These are phyloP conservation scores for Cyberlindnera maclurae DNA, from an alignment of 805 yeast genomes.

Conservation along the genomic window DNA sequence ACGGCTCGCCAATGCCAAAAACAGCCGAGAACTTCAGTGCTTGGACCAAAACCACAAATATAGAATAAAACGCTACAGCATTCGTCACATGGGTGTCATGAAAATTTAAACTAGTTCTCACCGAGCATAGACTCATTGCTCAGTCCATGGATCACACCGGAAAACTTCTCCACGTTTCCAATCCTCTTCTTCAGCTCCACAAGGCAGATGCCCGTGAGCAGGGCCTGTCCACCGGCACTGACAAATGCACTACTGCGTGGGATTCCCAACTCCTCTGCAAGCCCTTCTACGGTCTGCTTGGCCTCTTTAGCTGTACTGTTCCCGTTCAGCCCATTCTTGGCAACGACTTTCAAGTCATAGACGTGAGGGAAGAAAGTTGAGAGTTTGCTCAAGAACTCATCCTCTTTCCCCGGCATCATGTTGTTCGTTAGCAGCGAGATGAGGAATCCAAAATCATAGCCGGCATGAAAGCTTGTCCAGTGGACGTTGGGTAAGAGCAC, in stretches of 20 bases:
- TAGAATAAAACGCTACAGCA: too few species aligned
- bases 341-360: slow-evolving; percentile 67
- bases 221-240: slow-evolving; percentile 57
- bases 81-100: too few species aligned
- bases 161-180: slow-evolving; percentile 32
- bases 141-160: slow-evolving; percentile 49
- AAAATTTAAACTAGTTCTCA: too few species aligned
- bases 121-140: slow-evolving; percentile 18
- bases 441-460: slow-evolving; percentile 91
- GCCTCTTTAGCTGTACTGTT: not conserved
- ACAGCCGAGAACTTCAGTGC: too few species aligned
- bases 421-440: slow-evolving; percentile 69
- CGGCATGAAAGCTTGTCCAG: slow-evolving; percentile 92
- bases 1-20: too few species aligned
- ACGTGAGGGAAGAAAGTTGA: slow-evolving; percentile 70
- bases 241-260: slow-evolving; percentile 50
- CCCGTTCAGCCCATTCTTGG: slow-evolving; percentile 17
- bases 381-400: slow-evolving; percentile 69
- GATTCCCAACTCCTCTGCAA: slow-evolving; percentile 66
- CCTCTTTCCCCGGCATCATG: slow-evolving; percentile 72
- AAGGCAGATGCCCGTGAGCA: slow-evolving; percentile 57
- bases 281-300: slow-evolving; percentile 47
- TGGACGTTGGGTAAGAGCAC: slow-evolving; percentile 57
- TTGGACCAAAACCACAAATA: too few species aligned
- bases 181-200: slow-evolving; percentile 39